A percentile compares a stretch with the other conserved stretches of the same genome.
These are phyloP conservation scores for Trametes pubescens DNA, from an alignment of 1,284 basidiomycete species.

Conservation along the genomic window DNA sequence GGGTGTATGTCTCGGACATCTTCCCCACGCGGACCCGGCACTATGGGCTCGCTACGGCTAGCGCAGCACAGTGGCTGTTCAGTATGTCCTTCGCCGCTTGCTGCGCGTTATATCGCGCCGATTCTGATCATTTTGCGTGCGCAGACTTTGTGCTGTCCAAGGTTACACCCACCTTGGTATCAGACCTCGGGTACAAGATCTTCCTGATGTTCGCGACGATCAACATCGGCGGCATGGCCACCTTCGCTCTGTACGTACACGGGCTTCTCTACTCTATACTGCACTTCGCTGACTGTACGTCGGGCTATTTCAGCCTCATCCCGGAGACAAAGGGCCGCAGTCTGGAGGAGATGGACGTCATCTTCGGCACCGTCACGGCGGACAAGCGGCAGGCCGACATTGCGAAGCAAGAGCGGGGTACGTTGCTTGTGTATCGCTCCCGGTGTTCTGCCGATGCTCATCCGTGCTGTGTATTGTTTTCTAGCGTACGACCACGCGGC, in stretches of 20 bases:
- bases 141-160: slow-evolving; percentile 79
- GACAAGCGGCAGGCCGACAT: slow-evolving; percentile 68
- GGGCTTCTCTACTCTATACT: neutral
- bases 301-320: slow-evolving; percentile 53
- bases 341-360: slow-evolving; percentile 83
- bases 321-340: slow-evolving; percentile 82
- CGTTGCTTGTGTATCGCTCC: slow-evolving; percentile 10
- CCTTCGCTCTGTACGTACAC: slow-evolving; percentile 42
- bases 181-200: slow-evolving; percentile 68
- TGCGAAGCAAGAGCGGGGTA: slow-evolving; percentile 53
- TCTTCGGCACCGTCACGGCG: slow-evolving; percentile 73
- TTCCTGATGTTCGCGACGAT: slow-evolving; percentile 76
- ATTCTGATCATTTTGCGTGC: neutral
- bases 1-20: slow-evolving; percentile 84
- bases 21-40: slow-evolving; percentile 85
- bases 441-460: slow-evolving; percentile 7
- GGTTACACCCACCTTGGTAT: slow-evolving; percentile 72
- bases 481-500: slow-evolving; percentile 34
- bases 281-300: slow-evolving; percentile 27
- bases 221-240: slow-evolving; percentile 53
- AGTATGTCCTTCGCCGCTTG: slow-evolving; percentile 54
- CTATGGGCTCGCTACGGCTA: slow-evolving; percentile 77
- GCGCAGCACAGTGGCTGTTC: slow-evolving; percentile 82
- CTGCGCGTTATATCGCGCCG: neutral
- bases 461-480: neutral